Evolutionary conservation across 2,329 filamentous ascomycete species (phyloP).

Genomic region (Sphaerulina vaccinii): DNA sequence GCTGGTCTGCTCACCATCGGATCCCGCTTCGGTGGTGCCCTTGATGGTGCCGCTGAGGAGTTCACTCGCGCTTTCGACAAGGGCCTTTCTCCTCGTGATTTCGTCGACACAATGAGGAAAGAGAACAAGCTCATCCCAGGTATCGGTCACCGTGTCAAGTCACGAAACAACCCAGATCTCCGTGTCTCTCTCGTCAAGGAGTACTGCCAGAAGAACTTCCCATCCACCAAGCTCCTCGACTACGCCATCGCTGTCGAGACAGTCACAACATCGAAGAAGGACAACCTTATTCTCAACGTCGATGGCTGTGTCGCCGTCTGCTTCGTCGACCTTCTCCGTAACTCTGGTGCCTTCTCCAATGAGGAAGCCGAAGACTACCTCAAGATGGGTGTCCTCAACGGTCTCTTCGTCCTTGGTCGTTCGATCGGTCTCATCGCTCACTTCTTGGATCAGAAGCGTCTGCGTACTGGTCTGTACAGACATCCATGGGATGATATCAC

Average conservation of each 20-base stretch:
- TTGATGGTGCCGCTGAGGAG: constrained; percentile 96
- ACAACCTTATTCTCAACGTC: constrained; percentile 99
- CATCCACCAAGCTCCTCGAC: constrained; percentile 95
- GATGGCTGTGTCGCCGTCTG: constrained; percentile 97
- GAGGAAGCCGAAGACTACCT: constrained; percentile 99
- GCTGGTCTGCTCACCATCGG: constrained; percentile 97
- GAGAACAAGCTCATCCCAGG: constrained; percentile 99
- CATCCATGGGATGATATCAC: constrained; percentile 98
- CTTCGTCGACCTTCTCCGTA: constrained; percentile 96
- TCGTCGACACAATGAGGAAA: constrained; percentile 98
- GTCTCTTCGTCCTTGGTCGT: constrained; percentile 95
- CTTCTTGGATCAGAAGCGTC: constrained; percentile 99
- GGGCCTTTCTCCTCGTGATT: constrained; percentile 96
- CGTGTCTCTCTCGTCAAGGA: constrained; percentile 99
- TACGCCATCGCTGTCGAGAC: constrained; percentile 97
- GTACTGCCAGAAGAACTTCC: constrained; percentile 96
- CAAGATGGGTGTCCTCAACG: constrained; percentile 98
- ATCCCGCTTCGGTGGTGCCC: constrained; percentile 95
- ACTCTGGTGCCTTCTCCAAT: constrained; percentile 92
- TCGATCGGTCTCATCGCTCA: constrained; percentile 99
- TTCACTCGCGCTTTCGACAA: constrained; percentile 98
- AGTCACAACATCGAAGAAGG: constrained; percentile 99
- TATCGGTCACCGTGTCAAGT: constrained; percentile 99
- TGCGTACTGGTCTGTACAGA: constrained; percentile 96
- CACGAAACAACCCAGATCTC: constrained; percentile 98